These are phyloP conservation scores for Russula vinacea DNA, from an alignment of 768 basidiomycete genomes.

Conservation along the genomic window DNA sequence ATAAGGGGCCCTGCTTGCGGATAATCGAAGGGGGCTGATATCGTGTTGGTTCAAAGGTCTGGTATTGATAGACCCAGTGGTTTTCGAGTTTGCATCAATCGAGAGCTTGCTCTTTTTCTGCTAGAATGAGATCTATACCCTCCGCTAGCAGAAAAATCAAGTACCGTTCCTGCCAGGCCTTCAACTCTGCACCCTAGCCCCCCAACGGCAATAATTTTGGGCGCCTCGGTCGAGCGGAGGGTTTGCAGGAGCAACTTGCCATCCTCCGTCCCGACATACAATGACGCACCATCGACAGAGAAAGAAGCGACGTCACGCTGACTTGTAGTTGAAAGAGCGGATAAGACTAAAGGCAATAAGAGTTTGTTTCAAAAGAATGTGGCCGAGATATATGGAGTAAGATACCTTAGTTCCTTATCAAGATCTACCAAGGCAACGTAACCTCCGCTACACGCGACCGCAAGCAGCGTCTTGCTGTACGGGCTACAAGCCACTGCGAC, in stretches of 20 bases:
- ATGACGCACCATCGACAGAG: constrained; percentile 62
- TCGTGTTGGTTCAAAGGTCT: constrained; percentile 28
- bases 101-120: constrained; percentile 31
- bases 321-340: constrained; percentile 52
- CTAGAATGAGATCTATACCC: background rate
- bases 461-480: constrained; percentile 71
- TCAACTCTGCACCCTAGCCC: constrained; percentile 47
- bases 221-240: constrained; percentile 62
- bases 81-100: constrained; percentile 33
- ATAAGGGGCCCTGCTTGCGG: constrained; percentile 8
- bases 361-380: background rate
- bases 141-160: constrained; percentile 18
- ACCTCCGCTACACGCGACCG: constrained; percentile 53
- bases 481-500: constrained; percentile 61
- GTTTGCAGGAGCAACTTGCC: constrained; percentile 65
- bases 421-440: constrained; percentile 61
- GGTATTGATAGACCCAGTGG: constrained; percentile 36
- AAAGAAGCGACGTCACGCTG: constrained; percentile 61
- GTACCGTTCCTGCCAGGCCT: constrained; percentile 57
- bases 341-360: constrained; percentile 46
- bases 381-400: background rate
- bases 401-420: constrained; percentile 71
- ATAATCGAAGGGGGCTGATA: constrained; percentile 17
- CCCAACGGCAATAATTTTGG: constrained; percentile 52
- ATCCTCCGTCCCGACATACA: constrained; percentile 62